Conservation (phyloP, 305 asterid species). For the Solanum chacoense region DNA sequence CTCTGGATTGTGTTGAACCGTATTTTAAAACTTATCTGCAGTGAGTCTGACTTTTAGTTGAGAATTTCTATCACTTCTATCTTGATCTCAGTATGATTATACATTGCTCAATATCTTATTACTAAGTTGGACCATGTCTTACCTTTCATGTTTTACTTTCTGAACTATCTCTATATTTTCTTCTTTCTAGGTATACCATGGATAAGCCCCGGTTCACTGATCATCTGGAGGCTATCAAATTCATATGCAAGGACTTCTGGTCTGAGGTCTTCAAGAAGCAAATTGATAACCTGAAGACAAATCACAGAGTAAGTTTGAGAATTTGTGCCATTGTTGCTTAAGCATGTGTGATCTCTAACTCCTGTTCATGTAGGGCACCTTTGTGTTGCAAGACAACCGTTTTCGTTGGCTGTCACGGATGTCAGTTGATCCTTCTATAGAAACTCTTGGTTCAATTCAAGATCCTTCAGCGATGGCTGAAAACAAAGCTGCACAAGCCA, state of each 20-base stretch:
- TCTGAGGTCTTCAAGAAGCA: constrained; percentile 98
- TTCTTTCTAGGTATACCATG: constrained; percentile 62
- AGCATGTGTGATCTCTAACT: constrained; percentile 1
- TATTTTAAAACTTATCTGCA: background rate
- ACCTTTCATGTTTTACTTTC: background rate
- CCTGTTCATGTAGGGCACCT: constrained; percentile 58
- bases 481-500: constrained; percentile 73
- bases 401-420: constrained; percentile 87
- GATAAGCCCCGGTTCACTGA: constrained; percentile 91
- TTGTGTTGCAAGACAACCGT: constrained; percentile 88
- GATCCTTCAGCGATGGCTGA: constrained; percentile 94
- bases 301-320: constrained; percentile 67
- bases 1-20: background rate
- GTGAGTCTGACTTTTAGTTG: background rate
- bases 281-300: constrained; percentile 95
- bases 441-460: constrained; percentile 66
- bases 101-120: background rate
- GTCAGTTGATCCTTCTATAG: constrained; percentile 73
- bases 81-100: background rate
- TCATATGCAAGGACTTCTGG: constrained; percentile 99
- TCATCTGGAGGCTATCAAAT: constrained; percentile 94
- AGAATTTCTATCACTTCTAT: background rate
- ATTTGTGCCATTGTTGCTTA: background rate
- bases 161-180: background rate
- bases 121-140: background rate